Evolutionary conservation across 768 basidiomycete species (phyloP), one percentile per base, ranked within the genome.

Genomic region (Mycena belliarum): DNA sequence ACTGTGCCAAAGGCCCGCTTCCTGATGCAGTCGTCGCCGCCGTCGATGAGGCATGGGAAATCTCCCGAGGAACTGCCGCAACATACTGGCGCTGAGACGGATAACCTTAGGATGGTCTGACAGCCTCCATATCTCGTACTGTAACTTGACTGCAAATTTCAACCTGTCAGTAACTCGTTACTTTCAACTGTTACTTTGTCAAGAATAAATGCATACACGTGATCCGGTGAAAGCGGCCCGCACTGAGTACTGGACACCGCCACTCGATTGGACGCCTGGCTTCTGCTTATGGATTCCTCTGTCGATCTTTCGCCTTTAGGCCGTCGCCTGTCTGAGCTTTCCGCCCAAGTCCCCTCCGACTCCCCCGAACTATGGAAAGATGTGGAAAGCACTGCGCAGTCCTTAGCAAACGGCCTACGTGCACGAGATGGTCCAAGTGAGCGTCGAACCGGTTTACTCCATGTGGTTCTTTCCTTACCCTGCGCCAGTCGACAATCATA

Each of bases 401-500:
- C 75, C 50, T 72, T 91, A 25, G 89, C 88, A 40, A 84, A 89
- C 70, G 73, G 74, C 55, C 74, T 92, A 49, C 79, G 89, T 42
- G 71, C 79, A 51, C 82, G 78, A 68, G 81, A 85, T 66, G 75
- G 75, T 29, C 59, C 76, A 70, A 80, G 87, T 84, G 52, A 44
- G 76, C 49, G 26, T 43, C 50, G 44, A 33, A 47, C 23, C 60
- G 43, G 46, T 43, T 44, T 15, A 49, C 14, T 54, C 33, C 35
- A 41, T n/a, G 54, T 61, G 59, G 32, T 21, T 20, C 49, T 44
- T 59, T 23, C 61, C 60, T 63, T 61, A 38, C 55, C 55, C 60
- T 63, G 50, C 60, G 55, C 48, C 68, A 89, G 88, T 81, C 62
- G 89, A 92, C 68, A 81, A 85, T 60, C 91, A 89, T 70, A 82